Evolutionary conservation across 2,329 filamentous ascomycete species (phyloP), one percentile per base, ranked within the genome.

Genomic region (Neodidymelliopsis sp.): DNA sequence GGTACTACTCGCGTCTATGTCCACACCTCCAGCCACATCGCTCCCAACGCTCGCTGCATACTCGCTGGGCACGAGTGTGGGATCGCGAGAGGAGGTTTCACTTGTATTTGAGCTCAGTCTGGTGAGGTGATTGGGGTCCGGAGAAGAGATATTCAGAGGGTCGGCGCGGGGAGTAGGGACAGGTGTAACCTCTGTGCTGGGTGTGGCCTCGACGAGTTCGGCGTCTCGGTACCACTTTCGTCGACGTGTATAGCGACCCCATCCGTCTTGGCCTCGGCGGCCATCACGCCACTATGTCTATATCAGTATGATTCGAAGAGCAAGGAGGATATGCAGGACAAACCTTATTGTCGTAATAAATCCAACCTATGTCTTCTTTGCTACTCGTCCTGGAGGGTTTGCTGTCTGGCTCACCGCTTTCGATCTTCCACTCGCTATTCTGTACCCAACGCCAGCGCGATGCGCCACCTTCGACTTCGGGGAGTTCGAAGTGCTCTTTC

Each of bases 301-400:
- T 12, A 22, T 68, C 35, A 70, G 59, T 42, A 19, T 46, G 4
- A 6, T 22, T 24, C 29, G 10, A 12, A n/a, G 37, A 12, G 11
- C 33, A 9, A n/a, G 8, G 28, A 7, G 15, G 27, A 33, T 13
- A 16, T n/a, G 9, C 24, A 25, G 6, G 13, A 22, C 44, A 16
- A 76, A 91, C 90, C 85, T 96, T 97, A 71, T 93, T 97, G 67
- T 99, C 94, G 69, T 97, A 99, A 73, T 94, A 99, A 27, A 96
- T 90, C 94, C 94, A 99, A 1, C 92, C 94, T 60, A 87, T 85
- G 3, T 79, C 77, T n/a, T 71, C 71, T 10, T 63, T 66, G 6
- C 67, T 66, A 10, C 53, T 61, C 6, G 59, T 63, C 19, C 74
- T 86, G 10, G 60, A 57, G 7, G 41, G 37, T 29, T 68, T 70